Evolutionary conservation across 192 early-diverging fungal species (phyloP).

Genomic region (Coemansia sp.): DNA sequence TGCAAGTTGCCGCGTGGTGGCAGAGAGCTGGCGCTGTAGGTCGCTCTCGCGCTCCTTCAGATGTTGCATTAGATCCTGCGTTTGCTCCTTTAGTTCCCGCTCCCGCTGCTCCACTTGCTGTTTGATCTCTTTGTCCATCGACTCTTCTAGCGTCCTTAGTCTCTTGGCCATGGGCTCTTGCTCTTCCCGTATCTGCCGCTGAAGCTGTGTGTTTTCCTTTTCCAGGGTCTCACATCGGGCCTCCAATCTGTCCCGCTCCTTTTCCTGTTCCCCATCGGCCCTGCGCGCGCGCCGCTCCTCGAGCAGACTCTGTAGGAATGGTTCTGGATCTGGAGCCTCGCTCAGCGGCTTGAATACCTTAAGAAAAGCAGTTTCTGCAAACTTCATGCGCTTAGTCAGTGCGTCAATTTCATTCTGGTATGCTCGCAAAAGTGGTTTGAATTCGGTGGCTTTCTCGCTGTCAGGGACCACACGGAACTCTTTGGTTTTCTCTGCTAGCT

Average conservation of each 20-base stretch:
- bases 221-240: slow-evolving; percentile 50
- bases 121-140: slow-evolving; percentile 67
- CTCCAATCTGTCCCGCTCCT: slow-evolving; percentile 25
- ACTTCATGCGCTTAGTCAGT: slow-evolving; percentile 81
- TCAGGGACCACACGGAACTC: slow-evolving; percentile 81
- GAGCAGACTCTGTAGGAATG: slow-evolving; percentile 59
- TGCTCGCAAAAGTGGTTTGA: slow-evolving; percentile 75
- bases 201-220: slow-evolving; percentile 59
- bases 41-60: slow-evolving; percentile 84
- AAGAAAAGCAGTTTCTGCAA: slow-evolving; percentile 78
- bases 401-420: slow-evolving; percentile 93
- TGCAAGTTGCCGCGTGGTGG: slow-evolving; percentile 72
- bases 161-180: slow-evolving; percentile 1
- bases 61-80: slow-evolving; percentile 75
- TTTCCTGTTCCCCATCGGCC: background rate
- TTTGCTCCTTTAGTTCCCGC: slow-evolving; percentile 67
- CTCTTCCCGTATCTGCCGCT: slow-evolving; percentile 51
- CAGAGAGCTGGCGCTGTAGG: slow-evolving; percentile 77
- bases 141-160: slow-evolving; percentile 9
- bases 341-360: slow-evolving; percentile 75
- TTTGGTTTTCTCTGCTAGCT: slow-evolving; percentile 85
- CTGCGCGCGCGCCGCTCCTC: slow-evolving; percentile 14
- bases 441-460: slow-evolving; percentile 72
- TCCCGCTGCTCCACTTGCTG: slow-evolving; percentile 70
- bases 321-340: slow-evolving; percentile 81